Conservation (phyloP, 1,284 basidiomycete genomes). For the Inonotus hispidus region DNA sequence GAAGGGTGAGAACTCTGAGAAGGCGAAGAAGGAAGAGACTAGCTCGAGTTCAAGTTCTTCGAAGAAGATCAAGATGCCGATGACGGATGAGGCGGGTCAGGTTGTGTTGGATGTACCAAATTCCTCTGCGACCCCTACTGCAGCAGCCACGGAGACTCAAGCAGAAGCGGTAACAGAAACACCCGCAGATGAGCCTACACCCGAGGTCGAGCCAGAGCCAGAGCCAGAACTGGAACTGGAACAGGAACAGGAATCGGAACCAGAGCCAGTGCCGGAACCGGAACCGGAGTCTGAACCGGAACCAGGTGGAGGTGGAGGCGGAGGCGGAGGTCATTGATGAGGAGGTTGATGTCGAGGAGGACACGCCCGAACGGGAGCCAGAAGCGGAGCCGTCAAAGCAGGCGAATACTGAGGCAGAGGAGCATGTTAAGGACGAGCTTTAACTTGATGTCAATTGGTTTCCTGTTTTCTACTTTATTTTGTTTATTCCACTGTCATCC, state of each 20-base stretch:
- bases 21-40: conserved; percentile 2
- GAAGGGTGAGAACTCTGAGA: conserved; percentile 18
- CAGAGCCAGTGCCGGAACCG: not conserved
- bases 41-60: conserved; percentile 21
- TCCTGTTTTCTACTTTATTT: not conserved
- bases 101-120: conserved; percentile 24
- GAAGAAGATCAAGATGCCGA: conserved; percentile 26
- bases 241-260: not conserved
- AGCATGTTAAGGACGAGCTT: conserved; percentile 17
- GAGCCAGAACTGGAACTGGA: conserved; percentile 5
- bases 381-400: not conserved
- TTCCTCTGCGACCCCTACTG: conserved; percentile 20
- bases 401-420: not conserved
- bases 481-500: conserved; percentile 4
- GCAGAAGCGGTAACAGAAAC: not conserved
- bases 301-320: no score
- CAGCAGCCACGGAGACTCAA: conserved; percentile 2
- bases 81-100: conserved; percentile 29
- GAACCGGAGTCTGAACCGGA: not conserved
- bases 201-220: not conserved
- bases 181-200: not conserved
- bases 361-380: not conserved
- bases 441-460: not conserved
- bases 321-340: not conserved
- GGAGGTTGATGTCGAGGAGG: not conserved